Evolutionary conservation across 352 stramenopile species (phyloP).

Genomic region (Globisporangium radiosum): DNA sequence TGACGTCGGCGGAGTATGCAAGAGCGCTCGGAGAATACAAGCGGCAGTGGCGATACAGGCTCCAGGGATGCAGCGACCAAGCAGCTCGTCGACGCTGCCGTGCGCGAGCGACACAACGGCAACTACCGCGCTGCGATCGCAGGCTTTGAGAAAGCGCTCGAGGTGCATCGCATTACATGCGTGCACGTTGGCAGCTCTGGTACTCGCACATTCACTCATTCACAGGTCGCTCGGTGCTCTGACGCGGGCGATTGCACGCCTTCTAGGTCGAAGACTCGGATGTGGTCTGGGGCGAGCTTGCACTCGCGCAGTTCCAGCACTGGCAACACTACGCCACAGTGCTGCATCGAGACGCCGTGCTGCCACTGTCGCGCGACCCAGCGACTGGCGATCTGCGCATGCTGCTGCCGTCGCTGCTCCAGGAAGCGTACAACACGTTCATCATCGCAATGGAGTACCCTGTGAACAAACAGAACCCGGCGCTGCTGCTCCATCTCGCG

Average conservation of each 20-base stretch:
- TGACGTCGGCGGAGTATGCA: too few species aligned
- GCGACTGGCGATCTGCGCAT: slow-evolving; percentile 10
- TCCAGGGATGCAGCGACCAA: slow-evolving; percentile 25
- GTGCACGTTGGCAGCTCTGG: background rate
- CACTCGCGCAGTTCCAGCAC: slow-evolving; percentile 46
- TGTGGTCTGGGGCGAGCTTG: slow-evolving; percentile 51
- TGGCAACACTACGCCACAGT: slow-evolving; percentile 41
- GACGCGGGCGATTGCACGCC: background rate
- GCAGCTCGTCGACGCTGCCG: slow-evolving; percentile 20
- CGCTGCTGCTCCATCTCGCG: slow-evolving; percentile 43
- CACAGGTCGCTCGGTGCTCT: background rate
- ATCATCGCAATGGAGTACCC: slow-evolving; percentile 78
- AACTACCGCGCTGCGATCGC: slow-evolving; percentile 32
- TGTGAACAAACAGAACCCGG: slow-evolving; percentile 52
- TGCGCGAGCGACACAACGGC: slow-evolving; percentile 27
- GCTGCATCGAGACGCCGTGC: slow-evolving; percentile 29
- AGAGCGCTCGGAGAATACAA: background rate
- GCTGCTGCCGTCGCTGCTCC: slow-evolving; percentile 3
- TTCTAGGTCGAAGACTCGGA: slow-evolving; percentile 51
- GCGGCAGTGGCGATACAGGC: background rate
- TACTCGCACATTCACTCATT: too few species aligned
- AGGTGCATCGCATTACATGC: slow-evolving; percentile 19
- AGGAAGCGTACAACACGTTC: slow-evolving; percentile 70
- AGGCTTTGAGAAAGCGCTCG: slow-evolving; percentile 33
- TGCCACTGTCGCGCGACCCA: slow-evolving; percentile 9